Evolutionary conservation across 1,284 basidiomycete species (phyloP).

Genomic region (Leccinum discolor): DNA sequence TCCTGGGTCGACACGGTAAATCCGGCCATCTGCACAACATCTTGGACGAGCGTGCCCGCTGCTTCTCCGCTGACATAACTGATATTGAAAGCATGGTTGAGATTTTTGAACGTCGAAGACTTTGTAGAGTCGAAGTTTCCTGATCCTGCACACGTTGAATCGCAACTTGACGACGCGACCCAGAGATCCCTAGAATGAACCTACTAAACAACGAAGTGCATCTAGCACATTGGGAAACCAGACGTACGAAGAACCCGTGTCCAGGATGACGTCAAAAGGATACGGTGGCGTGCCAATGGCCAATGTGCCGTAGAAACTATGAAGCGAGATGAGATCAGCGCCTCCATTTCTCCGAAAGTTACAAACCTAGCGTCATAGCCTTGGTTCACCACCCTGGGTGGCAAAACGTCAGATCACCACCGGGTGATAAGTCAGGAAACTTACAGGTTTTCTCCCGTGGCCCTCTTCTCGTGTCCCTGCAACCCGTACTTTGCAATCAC

Average conservation of each 20-base stretch:
- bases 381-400: slow-evolving; percentile 25
- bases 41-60: slow-evolving; percentile 47
- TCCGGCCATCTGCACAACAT: slow-evolving; percentile 52
- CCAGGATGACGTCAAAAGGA: slow-evolving; percentile 34
- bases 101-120: slow-evolving; percentile 31
- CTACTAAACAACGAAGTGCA: not conserved
- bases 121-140: slow-evolving; percentile 23
- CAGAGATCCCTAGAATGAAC: slow-evolving; percentile 44
- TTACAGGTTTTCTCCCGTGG: slow-evolving; percentile 22
- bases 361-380: slow-evolving; percentile 22
- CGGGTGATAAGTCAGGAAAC: not conserved
- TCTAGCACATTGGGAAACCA: not conserved
- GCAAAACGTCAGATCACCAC: slow-evolving; percentile 1
- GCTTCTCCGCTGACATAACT: slow-evolving; percentile 60
- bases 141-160: slow-evolving; percentile 22
- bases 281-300: slow-evolving; percentile 30
- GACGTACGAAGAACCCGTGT: slow-evolving; percentile 48
- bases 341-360: not conserved
- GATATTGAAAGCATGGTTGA: slow-evolving; percentile 42
- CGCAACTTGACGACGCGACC: slow-evolving; percentile 34
- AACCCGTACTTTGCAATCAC: slow-evolving; percentile 26
- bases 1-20: slow-evolving; percentile 43
- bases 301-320: slow-evolving; percentile 30
- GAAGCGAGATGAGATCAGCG: not conserved
- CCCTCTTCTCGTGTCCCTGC: slow-evolving; percentile 15